Evolutionary conservation across 2,329 filamentous ascomycete species (phyloP).

Genomic region (Shiraia sp.): DNA sequence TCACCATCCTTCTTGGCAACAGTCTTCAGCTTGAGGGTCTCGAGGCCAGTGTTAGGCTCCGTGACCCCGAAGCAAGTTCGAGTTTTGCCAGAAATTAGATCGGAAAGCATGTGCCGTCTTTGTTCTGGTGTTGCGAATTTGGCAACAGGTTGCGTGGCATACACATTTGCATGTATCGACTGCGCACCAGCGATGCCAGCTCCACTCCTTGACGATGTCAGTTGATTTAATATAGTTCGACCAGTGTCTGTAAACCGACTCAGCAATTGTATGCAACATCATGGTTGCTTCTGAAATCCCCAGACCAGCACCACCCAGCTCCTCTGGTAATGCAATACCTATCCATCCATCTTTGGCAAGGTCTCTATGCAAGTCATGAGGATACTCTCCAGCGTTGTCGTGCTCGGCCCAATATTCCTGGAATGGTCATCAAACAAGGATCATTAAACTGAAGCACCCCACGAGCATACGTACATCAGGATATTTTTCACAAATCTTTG

Average conservation of each 20-base stretch:
- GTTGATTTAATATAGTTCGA: background rate
- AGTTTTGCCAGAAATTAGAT: slow-evolving; percentile 72
- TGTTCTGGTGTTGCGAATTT: slow-evolving; percentile 72
- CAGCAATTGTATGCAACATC: slow-evolving; percentile 83
- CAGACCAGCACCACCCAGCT: slow-evolving; percentile 73
- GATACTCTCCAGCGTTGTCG: slow-evolving; percentile 72
- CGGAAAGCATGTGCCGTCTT: slow-evolving; percentile 65
- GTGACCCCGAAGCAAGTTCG: slow-evolving; percentile 82
- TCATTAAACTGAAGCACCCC: too few species aligned
- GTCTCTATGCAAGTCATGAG: slow-evolving; percentile 74
- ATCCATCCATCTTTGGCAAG: slow-evolving; percentile 78
- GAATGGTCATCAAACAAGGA: too few species aligned
- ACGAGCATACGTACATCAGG: slow-evolving; percentile 58
- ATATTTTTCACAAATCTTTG: slow-evolving; percentile 70
- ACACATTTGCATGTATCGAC: slow-evolving; percentile 66
- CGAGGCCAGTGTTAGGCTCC: slow-evolving; percentile 79
- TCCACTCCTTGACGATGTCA: slow-evolving; percentile 51
- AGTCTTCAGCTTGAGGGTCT: slow-evolving; percentile 69
- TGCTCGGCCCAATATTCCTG: slow-evolving; percentile 71
- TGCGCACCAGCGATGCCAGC: slow-evolving; percentile 75
- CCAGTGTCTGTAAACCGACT: slow-evolving; percentile 51
- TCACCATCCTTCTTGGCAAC: slow-evolving; percentile 55
- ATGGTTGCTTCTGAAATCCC: slow-evolving; percentile 82
- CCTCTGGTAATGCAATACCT: slow-evolving; percentile 76
- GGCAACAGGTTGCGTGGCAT: slow-evolving; percentile 74